Conservation (phyloP, 192 early-diverging fungal species). For the Coemansia sp. region DNA sequence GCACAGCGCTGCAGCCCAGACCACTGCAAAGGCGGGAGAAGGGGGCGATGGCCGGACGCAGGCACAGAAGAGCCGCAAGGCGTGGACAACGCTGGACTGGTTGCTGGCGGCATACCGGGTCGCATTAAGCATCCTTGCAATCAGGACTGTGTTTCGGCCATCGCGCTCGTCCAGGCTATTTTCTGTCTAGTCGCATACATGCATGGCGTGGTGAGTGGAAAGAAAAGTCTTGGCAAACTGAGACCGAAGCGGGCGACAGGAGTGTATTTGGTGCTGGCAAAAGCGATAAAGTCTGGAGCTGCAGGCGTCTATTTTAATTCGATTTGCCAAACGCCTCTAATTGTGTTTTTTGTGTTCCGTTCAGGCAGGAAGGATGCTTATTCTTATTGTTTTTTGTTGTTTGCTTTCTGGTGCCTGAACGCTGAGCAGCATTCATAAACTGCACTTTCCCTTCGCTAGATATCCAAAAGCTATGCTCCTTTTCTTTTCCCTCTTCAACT, state of each 20-base stretch:
- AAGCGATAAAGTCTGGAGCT: too few relatives aligned
- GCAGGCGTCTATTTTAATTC: too few relatives aligned
- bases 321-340: too few relatives aligned
- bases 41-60: not conserved
- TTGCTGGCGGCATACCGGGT: slow-evolving; percentile 41
- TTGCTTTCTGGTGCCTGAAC: too few relatives aligned
- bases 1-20: not conserved
- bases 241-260: not conserved
- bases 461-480: too few relatives aligned
- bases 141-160: slow-evolving; percentile 38
- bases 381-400: too few relatives aligned
- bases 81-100: slow-evolving; percentile 48
- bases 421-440: too few relatives aligned
- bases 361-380: too few relatives aligned
- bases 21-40: not conserved
- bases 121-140: slow-evolving; percentile 38
- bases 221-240: not conserved
- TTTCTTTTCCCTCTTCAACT: not conserved
- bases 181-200: not conserved
- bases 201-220: not conserved
- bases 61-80: slow-evolving; percentile 12
- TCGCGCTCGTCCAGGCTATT: slow-evolving; percentile 31
- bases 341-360: too few relatives aligned
- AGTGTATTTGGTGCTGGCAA: too few relatives aligned
- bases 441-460: too few relatives aligned